phyloP scores from a whole-genome alignment of 2,329 filamentous ascomycete genomes.

The Coleophoma cylindrospora region DNA sequence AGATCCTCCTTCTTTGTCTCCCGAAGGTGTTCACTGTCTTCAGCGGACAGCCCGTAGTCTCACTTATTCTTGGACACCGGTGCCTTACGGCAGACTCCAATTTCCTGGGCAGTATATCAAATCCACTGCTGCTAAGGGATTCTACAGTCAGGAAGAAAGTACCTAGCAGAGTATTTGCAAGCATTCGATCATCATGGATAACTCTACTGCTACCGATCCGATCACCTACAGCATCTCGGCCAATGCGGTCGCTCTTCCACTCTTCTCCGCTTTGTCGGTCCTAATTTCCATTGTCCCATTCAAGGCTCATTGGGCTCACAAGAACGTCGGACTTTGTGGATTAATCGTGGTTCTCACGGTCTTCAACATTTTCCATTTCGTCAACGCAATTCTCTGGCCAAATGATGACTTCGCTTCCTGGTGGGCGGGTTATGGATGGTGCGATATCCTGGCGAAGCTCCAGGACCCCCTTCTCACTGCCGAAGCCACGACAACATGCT shows the following conservation, averaged over 20 bases:
- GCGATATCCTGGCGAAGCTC: slow-evolving; percentile 59
- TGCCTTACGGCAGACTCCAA: neutral
- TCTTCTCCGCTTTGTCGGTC: slow-evolving; percentile 42
- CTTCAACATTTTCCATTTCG: slow-evolving; percentile 50
- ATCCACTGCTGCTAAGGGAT: neutral
- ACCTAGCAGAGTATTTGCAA: neutral
- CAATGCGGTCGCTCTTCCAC: slow-evolving; percentile 37
- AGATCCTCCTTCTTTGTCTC: neutral
- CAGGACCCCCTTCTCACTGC: slow-evolving; percentile 46
- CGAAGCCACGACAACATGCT: slow-evolving; percentile 44
- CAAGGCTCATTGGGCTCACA: slow-evolving; percentile 53
- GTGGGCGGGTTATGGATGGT: slow-evolving; percentile 54
- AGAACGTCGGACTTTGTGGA: slow-evolving; percentile 53
- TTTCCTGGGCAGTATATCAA: neutral
- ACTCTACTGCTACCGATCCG: neutral
- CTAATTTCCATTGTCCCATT: slow-evolving; percentile 51
- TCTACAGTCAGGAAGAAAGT: neutral
- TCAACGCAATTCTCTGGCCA: slow-evolving; percentile 63
- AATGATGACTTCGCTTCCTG: slow-evolving; percentile 48
- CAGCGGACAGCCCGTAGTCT: neutral
- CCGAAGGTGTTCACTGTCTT: neutral
- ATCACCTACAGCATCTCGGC: neutral
- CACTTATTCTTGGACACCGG: neutral
- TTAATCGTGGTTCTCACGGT: slow-evolving; percentile 51
- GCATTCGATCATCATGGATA: neutral